Base-by-base conservation (phyloP, 2,329 filamentous ascomycete species). In the Chaetomiaceae sp. region DNA sequence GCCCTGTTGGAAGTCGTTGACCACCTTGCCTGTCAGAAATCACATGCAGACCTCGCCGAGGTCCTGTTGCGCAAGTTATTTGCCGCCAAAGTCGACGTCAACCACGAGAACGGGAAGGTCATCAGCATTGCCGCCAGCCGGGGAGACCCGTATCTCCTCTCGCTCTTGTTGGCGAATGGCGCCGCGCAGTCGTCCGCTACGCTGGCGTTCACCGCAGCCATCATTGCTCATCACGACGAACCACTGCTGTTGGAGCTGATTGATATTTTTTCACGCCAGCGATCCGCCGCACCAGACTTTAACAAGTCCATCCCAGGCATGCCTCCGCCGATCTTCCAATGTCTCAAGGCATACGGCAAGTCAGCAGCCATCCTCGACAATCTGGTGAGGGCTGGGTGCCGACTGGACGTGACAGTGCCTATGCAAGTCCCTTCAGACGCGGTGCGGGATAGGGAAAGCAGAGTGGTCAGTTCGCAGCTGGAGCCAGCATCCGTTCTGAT, bases 1-100 rank as follows among this genome's bases (percentile, higher is more conserved):
- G 61, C 61, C 1, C 45, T 63, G 55, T 21, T 61, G 3, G 56
- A 62, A 7, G 51, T 61, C 2, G 54, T 61, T 10, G 56, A 60
- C 16, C 51, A 58, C 13, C 55, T 62, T 4, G 57, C 50, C n/a
- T 53, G 58, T 38, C 38, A 55, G 10, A 20, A 51, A 2, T n/a
- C 53, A 1, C 31, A 54, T 12, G 39, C 40, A 5, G 54, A 51
- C 10, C 30, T 63, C 4, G 55, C 57, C 4, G 54, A 56, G 21
- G 40, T 48, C 5, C 38, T 64, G 1, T 37, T 63, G 27, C 51
- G 55, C 31, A 48, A 44, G 10, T 40, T 63, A 16, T 56, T 62
- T 35, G 55, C 50, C 1, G 56, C 55, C 2, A 49, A 47, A 3
- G 58, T 55, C 7, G 56, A 62, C 42, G 58, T 60, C 44, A 61